Base-by-base conservation (phyloP, 805 yeast species). In the Saccharomycopsis selenospora region DNA sequence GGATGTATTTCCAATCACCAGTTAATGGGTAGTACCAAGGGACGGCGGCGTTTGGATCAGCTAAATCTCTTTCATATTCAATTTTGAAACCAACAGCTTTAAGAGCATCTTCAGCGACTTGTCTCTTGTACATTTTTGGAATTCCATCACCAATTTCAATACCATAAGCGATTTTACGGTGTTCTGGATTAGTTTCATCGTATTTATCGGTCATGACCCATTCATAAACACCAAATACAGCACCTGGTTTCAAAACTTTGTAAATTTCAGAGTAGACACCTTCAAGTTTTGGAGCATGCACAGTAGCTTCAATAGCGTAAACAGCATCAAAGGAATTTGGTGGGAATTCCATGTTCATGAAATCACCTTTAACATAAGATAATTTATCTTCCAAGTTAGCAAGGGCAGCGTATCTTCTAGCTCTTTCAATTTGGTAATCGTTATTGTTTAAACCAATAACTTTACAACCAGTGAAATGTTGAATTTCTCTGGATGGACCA, bases 61-160 rank as follows among this genome's bases (percentile, higher is more conserved):
- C 97, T 62, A 93, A 73, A 66, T 93, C 99, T 59, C 73, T 72
- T 66, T 79, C 79, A 63, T 77, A 77, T 61, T 77, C 76, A 56
- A 93, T 70, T 59, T 86, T 83, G 65, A 93, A 93, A 11, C 99
- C 99, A 56, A 87, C 96, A 43, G 73, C 74, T 66, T 78, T 74
- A 61, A 93, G 76, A 24, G 98, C 98, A 50, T 84, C 69, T 65
- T 81, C 84, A 30, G 99, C 99, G 59, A 87, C 96, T 55, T 80
- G 77, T 55, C 80, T 78, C 59, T 72, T 68, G 77, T 77, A 88
- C 99, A 93, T 93, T 72, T 91, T 89, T 64, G 99, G 98, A 60
- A 93, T 93, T 71, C 99, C 99, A 66, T 93, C 97, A 64, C 99
- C 99, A 55, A 91, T 77, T 73, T 93, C 99, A 58, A 93, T 93